Evolutionary conservation across 495 filamentous ascomycete genomes (phyloP), one percentile per base, ranked within the genome.

Genomic region (Hypoxylon fragiforme): DNA sequence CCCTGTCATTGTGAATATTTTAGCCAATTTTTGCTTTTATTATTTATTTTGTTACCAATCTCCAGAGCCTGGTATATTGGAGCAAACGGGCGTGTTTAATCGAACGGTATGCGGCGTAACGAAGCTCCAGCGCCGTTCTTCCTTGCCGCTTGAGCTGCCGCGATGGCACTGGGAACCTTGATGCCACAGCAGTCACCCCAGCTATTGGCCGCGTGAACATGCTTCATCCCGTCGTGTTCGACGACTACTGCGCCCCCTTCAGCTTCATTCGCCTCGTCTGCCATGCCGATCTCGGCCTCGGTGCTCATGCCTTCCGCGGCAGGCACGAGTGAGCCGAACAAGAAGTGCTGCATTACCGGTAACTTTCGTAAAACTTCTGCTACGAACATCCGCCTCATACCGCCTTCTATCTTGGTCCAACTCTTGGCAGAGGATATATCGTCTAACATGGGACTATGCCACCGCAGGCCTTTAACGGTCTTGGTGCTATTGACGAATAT

Each of bases 141-240:
- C 72, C 81, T 85, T 81, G 85, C 85, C 70, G 96, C 92, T 62
- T 88, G 84, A 7, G 86, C 86, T 11, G 94, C 95, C 20, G 90
- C 94, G 57, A 97, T 79, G 36, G 88, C 90, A 65, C 91, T 95
- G 9, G 95, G 94, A 12, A 99, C 92, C 72, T 96, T 95, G 73
- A 99, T 99, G 28, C 94, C 95, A 63, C 94, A 99, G 71, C 95
- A 99, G 66, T 99, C 95, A 1, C 95, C 95, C 85, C 94, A 99
- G 50, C 84, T 86, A 41, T 73, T 80, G 44, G 65, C 64, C 57
- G 79, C 75, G 66, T 92, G 90, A 24, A 75, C 65, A 50, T 86
- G 82, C 70, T 92, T 86, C 32, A 73, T 81, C 66, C 83, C 83
- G 1, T 85, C 79, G 51, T 84, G 81, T 28, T 83, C 77, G 16